Evolutionary conservation across 768 basidiomycete species (phyloP).

Genomic region (Chlorophyllum brunneum): DNA sequence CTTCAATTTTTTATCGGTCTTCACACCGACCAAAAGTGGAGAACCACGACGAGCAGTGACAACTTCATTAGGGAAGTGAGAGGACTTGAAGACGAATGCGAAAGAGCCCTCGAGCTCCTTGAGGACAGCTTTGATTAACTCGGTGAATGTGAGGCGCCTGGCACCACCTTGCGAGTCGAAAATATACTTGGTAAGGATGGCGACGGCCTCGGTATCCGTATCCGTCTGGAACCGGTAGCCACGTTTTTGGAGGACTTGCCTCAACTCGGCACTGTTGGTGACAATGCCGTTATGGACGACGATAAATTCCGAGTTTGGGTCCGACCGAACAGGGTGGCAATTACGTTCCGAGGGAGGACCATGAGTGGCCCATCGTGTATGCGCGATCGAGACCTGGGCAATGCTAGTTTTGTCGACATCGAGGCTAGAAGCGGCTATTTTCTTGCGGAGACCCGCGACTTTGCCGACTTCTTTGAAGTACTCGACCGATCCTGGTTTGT

Average conservation of each 20-base stretch:
- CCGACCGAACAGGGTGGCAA: constrained; percentile 93
- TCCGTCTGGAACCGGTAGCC: constrained; percentile 94
- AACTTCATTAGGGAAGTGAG: constrained; percentile 92
- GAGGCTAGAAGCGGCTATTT: constrained; percentile 67
- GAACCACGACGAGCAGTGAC: constrained; percentile 97
- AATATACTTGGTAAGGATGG: constrained; percentile 93
- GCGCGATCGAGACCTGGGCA: constrained; percentile 94
- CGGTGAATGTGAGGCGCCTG: constrained; percentile 82
- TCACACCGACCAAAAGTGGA: constrained; percentile 94
- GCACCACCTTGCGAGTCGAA: constrained; percentile 77
- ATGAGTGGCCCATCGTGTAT: constrained; percentile 99
- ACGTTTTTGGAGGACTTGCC: constrained; percentile 90
- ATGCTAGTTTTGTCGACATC: constrained; percentile 75
- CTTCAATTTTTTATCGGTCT: constrained; percentile 99
- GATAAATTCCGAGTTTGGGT: constrained; percentile 77
- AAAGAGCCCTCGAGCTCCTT: constrained; percentile 99
- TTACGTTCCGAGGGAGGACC: constrained; percentile 84
- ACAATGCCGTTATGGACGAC: constrained; percentile 99
- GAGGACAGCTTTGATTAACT: constrained; percentile 90
- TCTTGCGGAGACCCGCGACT: constrained; percentile 87
- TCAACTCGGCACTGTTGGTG: constrained; percentile 87
- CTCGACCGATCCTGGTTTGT: constrained; percentile 68
- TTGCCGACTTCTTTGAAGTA: constrained; percentile 99
- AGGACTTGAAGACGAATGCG: constrained; percentile 98
- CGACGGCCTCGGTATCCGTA: constrained; percentile 97